Evolutionary conservation across 192 early-diverging fungal genomes (phyloP).

Genomic region (Borealophlyctis nickersoniae): DNA sequence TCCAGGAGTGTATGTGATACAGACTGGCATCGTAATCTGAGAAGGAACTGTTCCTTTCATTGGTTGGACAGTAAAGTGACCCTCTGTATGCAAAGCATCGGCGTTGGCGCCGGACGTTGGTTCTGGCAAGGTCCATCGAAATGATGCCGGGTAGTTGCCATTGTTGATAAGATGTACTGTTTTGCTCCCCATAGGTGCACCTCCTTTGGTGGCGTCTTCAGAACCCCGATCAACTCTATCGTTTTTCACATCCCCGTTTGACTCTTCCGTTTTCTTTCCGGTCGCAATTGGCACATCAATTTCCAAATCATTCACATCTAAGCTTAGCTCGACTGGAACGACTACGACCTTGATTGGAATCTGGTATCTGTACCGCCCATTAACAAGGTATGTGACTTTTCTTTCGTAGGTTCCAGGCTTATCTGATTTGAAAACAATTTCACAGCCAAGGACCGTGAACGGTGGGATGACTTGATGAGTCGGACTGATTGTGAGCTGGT

Average conservation of each 20-base stretch:
- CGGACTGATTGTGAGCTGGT: conserved; percentile 22
- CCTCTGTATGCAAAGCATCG: conserved; percentile 21
- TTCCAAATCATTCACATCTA: conserved; percentile 1
- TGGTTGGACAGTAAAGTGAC: conserved; percentile 33
- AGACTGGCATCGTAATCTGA: conserved; percentile 9
- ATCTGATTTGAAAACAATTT: conserved; percentile 27
- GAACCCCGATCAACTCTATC: neutral
- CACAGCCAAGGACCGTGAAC: conserved; percentile 35
- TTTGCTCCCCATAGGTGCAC: neutral
- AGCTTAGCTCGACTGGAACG: conserved; percentile 25
- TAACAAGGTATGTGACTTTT: conserved; percentile 45
- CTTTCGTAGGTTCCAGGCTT: conserved; percentile 18
- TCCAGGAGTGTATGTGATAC: conserved; percentile 38
- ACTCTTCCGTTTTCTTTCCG: neutral
- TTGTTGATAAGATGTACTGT: conserved; percentile 16
- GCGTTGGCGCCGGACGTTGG: neutral
- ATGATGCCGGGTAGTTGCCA: conserved; percentile 33
- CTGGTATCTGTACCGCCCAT: conserved; percentile 50
- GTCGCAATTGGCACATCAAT: conserved; percentile 20
- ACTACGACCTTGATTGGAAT: conserved; percentile 35
- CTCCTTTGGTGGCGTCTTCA: too few relatives aligned
- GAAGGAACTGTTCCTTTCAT: conserved; percentile 19
- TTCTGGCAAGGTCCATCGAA: conserved; percentile 24
- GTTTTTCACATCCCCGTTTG: neutral
- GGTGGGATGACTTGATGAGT: conserved; percentile 24